A percentile compares a stretch with the other conserved stretches of the same genome.
Conservation (phyloP, 2,329 filamentous ascomycete species). For the Nemania abortiva region DNA sequence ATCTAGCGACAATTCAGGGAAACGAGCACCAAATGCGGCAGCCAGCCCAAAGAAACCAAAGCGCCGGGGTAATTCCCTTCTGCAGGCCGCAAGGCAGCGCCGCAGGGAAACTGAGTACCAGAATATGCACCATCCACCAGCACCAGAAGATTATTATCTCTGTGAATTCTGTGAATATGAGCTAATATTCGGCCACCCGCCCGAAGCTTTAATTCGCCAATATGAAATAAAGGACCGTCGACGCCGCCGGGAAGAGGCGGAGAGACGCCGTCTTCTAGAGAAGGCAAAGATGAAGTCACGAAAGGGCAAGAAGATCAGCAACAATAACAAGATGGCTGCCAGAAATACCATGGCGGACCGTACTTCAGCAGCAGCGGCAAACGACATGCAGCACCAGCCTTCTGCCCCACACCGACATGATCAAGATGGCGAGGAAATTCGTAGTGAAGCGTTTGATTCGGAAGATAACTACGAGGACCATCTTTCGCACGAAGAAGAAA, state of each 20-base stretch:
- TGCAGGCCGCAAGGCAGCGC: conserved; percentile 80
- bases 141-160: conserved; percentile 84
- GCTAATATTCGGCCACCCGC: conserved; percentile 89
- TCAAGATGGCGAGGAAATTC: conserved; percentile 47
- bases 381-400: conserved; percentile 44
- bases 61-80: conserved; percentile 77
- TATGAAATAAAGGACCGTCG: conserved; percentile 96
- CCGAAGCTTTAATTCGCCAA: conserved; percentile 84
- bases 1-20: conserved; percentile 53
- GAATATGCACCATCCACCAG: conserved; percentile 80
- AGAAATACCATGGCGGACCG: conserved; percentile 57
- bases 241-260: conserved; percentile 84
- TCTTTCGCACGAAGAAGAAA: conserved; percentile 29
- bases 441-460: conserved; percentile 55
- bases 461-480: conserved; percentile 57
- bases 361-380: conserved; percentile 35
- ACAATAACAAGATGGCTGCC: conserved; percentile 71
- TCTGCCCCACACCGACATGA: conserved; percentile 43
- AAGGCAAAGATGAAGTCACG: conserved; percentile 94
- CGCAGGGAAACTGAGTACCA: conserved; percentile 80
- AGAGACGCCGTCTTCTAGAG: conserved; percentile 85
- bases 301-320: conserved; percentile 84
- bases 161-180: conserved; percentile 99
- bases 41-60: conserved; percentile 69
- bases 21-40: conserved; percentile 54